Evolutionary conservation across 306 rosid species (phyloP), one percentile per base, ranked within the genome.

Genomic region (Quercus engelmannii): DNA sequence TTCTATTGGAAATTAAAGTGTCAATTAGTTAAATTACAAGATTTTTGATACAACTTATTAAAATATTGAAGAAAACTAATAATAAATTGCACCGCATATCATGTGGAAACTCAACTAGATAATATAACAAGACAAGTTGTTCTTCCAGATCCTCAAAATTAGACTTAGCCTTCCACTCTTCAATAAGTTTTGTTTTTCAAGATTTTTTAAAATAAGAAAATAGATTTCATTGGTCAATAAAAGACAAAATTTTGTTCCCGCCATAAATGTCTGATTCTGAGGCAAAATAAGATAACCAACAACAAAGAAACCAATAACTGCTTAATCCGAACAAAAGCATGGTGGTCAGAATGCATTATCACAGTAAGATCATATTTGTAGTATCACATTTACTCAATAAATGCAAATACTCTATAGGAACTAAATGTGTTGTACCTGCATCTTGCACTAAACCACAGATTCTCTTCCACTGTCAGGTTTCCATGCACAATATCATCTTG

Each of bases 401-500:
- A 62, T 30, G 63, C 11, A 61, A 19, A 57, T 23, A 30, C 38
- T 5, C n/a, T 64, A 46, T 14, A 78, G 78, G 65, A 73, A 74
- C 76, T 64, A 23, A 55, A 57, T 33, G 69, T 67, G 61, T 38
- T 65, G 75, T 87, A 90, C 98, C 99, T 95, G 96, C 98, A 93
- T 89, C 98, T 88, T 57, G 99, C 99, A 76, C 99, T 95, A 78
- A 94, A 94, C 99, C 99, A 92, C 33, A 94, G 87, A 87, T 94
- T 94, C 84, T 94, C 99, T 87, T 95, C 99, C 71, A 95, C 99
- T 4, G 98, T 93, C 89, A 95, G 89, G 82, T 95, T 95, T 33
- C 99, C 99, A 74, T 93, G 99, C 83, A 95, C 99, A 78, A 95
- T 91, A 88, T 95, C 99, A 87, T 95, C 98, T 83, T 95, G 99